Evolutionary conservation across 2,329 filamentous ascomycete genomes (phyloP).

Genomic region (Clonostachys rhizophaga): DNA sequence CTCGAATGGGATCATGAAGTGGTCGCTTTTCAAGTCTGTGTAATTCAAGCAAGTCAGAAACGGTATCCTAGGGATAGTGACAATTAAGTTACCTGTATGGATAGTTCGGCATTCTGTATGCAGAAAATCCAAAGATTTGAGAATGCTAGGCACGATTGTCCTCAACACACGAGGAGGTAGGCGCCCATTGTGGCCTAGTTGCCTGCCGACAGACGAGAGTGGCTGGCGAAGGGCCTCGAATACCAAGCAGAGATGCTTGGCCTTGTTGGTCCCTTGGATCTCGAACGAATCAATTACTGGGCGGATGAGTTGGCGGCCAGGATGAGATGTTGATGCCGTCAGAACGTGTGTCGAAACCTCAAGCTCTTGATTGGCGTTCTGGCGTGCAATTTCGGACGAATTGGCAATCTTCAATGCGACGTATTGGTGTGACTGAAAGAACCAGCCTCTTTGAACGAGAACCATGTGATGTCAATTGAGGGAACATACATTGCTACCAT

Average conservation of each 20-base stretch:
- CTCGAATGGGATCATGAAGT: slow-evolving; percentile 17
- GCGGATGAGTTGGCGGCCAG: slow-evolving; percentile 11
- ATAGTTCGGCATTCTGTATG: slow-evolving; percentile 30
- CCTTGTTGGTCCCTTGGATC: slow-evolving; percentile 9
- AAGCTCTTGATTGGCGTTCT: slow-evolving; percentile 13
- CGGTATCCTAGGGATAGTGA: no score
- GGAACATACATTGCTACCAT: no score
- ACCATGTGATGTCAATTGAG: no score
- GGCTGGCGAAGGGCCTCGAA: slow-evolving; percentile 17
- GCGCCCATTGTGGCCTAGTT: slow-evolving; percentile 8
- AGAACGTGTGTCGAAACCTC: slow-evolving; percentile 13
- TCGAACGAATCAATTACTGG: slow-evolving; percentile 13
- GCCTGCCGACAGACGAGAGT: slow-evolving; percentile 15
- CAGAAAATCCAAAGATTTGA: slow-evolving; percentile 31
- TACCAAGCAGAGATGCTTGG: slow-evolving; percentile 10
- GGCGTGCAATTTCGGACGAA: slow-evolving; percentile 11
- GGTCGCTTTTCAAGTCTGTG: slow-evolving; percentile 14
- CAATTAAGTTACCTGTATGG: slow-evolving; percentile 24
- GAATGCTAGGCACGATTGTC: slow-evolving; percentile 22
- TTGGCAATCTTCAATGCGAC: slow-evolving; percentile 19
- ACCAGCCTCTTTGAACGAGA: no score
- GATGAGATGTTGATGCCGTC: slow-evolving; percentile 9
- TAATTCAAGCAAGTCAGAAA: slow-evolving; percentile 5
- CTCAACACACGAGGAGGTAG: slow-evolving; percentile 13
- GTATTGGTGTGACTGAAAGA: slow-evolving; percentile 1